Percentiles rank a stretch among this genome's conserved stretches.
Evolutionary conservation across 345 rosid genomes (phyloP).

Genomic region (Rhodamnia argentea): DNA sequence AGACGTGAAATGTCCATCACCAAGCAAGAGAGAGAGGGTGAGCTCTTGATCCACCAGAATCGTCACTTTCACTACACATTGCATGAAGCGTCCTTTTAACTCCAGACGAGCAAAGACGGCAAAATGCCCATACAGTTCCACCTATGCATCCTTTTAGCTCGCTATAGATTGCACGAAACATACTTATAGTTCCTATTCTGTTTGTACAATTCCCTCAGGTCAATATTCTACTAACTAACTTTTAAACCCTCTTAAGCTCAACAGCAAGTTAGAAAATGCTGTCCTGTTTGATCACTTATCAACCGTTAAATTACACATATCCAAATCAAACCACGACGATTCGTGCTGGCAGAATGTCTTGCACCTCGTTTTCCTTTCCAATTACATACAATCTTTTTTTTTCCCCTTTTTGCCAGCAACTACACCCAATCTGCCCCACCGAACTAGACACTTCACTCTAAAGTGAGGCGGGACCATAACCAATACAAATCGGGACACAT

Average conservation of each 20-base stretch:
- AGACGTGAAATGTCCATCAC: not conserved
- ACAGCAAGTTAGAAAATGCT: not conserved
- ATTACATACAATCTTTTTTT: not conserved
- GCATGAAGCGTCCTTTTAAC: not conserved
- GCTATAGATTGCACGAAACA: not conserved
- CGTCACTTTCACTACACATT: not conserved
- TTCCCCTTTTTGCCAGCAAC: not conserved
- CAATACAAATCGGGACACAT: not conserved
- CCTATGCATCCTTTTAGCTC: not conserved
- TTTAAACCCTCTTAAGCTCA: not conserved
- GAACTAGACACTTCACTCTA: not conserved
- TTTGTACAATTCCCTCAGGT: not conserved
- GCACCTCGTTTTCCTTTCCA: not conserved
- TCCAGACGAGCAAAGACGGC: not conserved
- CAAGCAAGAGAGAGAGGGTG: not conserved
- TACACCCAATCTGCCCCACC: not conserved
- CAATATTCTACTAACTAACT: not conserved
- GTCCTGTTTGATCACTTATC: not conserved
- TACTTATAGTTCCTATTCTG: not conserved
- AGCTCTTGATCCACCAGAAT: not conserved
- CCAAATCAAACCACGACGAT: not conserved
- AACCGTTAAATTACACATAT: not conserved
- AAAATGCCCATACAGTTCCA: not conserved
- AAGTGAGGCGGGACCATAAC: not conserved
- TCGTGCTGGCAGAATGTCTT: not conserved